Base-by-base conservation (phyloP, 495 filamentous ascomycete species). In the Annulohypoxylon nitens region DNA sequence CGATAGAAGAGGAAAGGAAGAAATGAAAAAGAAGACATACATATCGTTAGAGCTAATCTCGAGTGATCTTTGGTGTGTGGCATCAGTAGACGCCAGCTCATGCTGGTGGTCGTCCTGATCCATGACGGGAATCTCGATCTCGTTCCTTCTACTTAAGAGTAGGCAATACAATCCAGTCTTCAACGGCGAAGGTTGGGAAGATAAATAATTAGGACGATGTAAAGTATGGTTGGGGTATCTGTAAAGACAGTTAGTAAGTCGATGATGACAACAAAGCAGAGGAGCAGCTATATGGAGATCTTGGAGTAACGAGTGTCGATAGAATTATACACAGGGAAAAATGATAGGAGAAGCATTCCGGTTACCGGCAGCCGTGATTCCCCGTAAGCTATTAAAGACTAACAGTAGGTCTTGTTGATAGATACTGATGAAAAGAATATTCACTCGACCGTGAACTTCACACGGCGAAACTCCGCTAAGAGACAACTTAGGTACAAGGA, bases 11-110 rank as follows among this genome's bases (percentile, higher is more conserved):
- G 9, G 39, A 6, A 50, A 6, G 26, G 12, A 37, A 23, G 10
- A 26, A 51, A 51, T 5, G 3, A 25, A 26, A 4, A 25, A 16
- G 20, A 33, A 9, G 18, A 30, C 62, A 66, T 66, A 71, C 69
- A 50, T 61, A 12, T 71, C 69, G 1, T 47, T 37, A 39, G 34
- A 25, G 39, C 48, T 47, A 61, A 47, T 6, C 14, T 65, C 55
- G n/a, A n/a, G 34, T 34, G 23, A 20, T 10, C 61, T 26, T 18
- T 71, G 50, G 10, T 53, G 47, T 18, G 47, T 57, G 6, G 7
- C 25, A 12, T 37, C 36, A n/a, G 14, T 41, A n/a, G 61, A 12
- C 2, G 37, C 47, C 34, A 54, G 25, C 54, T 60, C 45, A 23
- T 2, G 61, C 43, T 65, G 39, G 9, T 60, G 45, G 0, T 65